Evolutionary conservation across 169 alveolate species (phyloP).

Genomic region (Plasmodium ovale): DNA sequence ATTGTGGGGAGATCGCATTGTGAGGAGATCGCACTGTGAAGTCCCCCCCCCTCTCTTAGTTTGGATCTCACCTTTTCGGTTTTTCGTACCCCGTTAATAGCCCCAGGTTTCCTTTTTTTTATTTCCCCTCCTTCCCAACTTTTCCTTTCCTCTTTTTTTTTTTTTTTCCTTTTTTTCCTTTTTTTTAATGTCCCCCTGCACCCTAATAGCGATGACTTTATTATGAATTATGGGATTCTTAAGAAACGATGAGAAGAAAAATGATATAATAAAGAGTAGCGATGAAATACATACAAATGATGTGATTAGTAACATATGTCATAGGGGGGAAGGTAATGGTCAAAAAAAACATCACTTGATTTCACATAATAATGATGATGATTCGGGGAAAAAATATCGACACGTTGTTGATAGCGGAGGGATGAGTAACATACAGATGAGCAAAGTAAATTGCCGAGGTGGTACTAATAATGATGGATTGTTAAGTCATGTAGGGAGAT

Average conservation of each 20-base stretch:
- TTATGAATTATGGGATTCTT: conserved; percentile 62
- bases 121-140: neutral
- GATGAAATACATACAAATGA: neutral
- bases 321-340: neutral
- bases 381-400: too few relatives aligned
- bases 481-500: too few relatives aligned
- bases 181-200: neutral
- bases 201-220: conserved; percentile 14
- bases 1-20: too few relatives aligned
- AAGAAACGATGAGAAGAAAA: conserved; percentile 35
- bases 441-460: too few relatives aligned
- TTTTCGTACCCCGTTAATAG: too few relatives aligned
- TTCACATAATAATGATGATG: neutral
- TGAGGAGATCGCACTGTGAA: too few relatives aligned
- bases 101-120: neutral
- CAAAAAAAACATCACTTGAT: neutral
- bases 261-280: conserved; percentile 14
- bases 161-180: neutral
- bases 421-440: too few relatives aligned
- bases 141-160: neutral
- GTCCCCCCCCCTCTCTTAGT: too few relatives aligned
- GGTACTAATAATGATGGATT: too few relatives aligned
- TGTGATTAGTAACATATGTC: conserved; percentile 2
- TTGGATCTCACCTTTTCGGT: too few relatives aligned
- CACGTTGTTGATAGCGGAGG: too few relatives aligned